Evolutionary conservation across 768 basidiomycete genomes (phyloP).

Genomic region (Boletus huronensis): DNA sequence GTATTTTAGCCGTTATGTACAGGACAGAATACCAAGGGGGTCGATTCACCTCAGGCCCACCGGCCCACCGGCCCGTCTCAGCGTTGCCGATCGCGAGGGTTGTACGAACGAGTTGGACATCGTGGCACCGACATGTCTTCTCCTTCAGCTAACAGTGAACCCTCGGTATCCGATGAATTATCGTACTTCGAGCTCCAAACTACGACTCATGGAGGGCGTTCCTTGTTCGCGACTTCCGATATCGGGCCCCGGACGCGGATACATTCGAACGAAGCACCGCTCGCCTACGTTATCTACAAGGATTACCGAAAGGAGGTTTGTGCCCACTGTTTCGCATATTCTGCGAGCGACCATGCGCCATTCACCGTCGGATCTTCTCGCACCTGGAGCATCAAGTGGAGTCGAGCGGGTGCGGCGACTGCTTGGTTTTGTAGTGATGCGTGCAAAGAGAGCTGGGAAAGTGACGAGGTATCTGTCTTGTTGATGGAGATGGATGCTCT

Average conservation of each 20-base stretch:
- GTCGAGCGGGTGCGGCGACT: slow-evolving; percentile 34
- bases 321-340: slow-evolving; percentile 60
- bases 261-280: slow-evolving; percentile 46
- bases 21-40: background rate
- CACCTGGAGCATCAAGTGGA: slow-evolving; percentile 44
- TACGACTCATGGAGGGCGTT: slow-evolving; percentile 50
- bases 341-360: slow-evolving; percentile 30
- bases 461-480: slow-evolving; percentile 31
- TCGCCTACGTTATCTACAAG: slow-evolving; percentile 55
- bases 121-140: slow-evolving; percentile 4
- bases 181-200: slow-evolving; percentile 23
- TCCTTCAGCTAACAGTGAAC: background rate
- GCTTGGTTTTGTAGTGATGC: slow-evolving; percentile 55
- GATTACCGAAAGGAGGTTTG: slow-evolving; percentile 68
- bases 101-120: background rate
- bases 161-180: background rate
- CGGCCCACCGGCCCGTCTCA: background rate
- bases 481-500: slow-evolving; percentile 33
- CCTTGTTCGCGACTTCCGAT: slow-evolving; percentile 43
- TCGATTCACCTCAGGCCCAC: background rate
- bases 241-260: slow-evolving; percentile 45
- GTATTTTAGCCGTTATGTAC: background rate
- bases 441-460: slow-evolving; percentile 46
- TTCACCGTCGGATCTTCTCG: slow-evolving; percentile 21
- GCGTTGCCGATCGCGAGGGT: background rate